Percentiles rank a stretch among this genome's conserved stretches.
These are phyloP conservation scores for Tieghemiomyces parasiticus DNA, from an alignment of 192 early-diverging fungal species.

Conservation along the genomic window DNA sequence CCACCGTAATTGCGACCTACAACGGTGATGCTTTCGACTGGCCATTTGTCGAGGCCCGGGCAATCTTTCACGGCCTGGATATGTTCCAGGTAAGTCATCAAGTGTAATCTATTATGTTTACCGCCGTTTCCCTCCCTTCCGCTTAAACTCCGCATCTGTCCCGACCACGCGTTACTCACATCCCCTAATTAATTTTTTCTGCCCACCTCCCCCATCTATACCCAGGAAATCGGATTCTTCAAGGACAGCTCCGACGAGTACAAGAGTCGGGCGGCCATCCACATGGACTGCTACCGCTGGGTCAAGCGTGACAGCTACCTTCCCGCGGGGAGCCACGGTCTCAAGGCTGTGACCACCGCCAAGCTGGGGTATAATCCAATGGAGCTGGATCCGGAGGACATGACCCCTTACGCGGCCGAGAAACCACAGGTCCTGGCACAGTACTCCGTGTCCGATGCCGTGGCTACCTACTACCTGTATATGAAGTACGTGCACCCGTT, in stretches of 20 bases:
- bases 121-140: no score
- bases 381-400: conserved; percentile 97
- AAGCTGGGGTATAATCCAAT: conserved; percentile 96
- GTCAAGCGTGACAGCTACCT: conserved; percentile 97
- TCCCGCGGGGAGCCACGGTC: conserved; percentile 89
- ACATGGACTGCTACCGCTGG: conserved; percentile 97
- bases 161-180: no score
- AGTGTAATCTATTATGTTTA: no score
- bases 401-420: conserved; percentile 87
- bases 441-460: conserved; percentile 98
- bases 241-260: conserved; percentile 75
- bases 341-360: conserved; percentile 92
- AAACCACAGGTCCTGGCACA: conserved; percentile 87
- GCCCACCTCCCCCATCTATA: no score
- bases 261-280: conserved; percentile 67
- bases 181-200: no score
- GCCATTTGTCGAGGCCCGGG: conserved; percentile 86
- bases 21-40: conserved; percentile 99
- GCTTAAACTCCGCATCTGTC: no score
- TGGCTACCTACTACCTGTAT: conserved; percentile 97
- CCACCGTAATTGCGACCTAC: conserved; percentile 87
- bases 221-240: conserved; percentile 80
- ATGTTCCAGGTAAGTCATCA: conserved; percentile 48
- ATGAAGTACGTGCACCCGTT: conserved; percentile 99
- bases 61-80: conserved; percentile 64